Evolutionary conservation across 805 yeast genomes (phyloP).

Genomic region (Metschnikowia proteae): DNA sequence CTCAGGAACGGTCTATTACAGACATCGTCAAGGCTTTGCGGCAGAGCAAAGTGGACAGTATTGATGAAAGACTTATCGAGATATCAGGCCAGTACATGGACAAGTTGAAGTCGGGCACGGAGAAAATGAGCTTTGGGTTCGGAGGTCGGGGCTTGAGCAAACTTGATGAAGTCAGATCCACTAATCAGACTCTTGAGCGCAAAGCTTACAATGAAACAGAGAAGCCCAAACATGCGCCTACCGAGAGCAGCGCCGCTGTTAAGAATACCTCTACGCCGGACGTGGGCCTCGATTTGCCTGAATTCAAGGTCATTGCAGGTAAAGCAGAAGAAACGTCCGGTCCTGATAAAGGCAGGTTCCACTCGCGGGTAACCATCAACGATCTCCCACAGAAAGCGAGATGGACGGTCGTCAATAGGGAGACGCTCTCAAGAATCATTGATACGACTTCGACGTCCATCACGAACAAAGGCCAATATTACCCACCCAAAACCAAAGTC

Average conservation of each 20-base stretch:
- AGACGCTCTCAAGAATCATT: conserved; percentile 56
- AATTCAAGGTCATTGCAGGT: conserved; percentile 49
- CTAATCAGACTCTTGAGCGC: conserved; percentile 47
- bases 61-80: conserved; percentile 47
- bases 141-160: conserved; percentile 91
- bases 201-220: conserved; percentile 36
- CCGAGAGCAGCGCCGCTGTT: not conserved
- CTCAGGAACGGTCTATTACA: conserved; percentile 59
- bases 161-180: conserved; percentile 58
- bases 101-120: conserved; percentile 65
- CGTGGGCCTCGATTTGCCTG: conserved; percentile 29
- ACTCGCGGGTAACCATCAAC: conserved; percentile 71
- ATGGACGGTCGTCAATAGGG: conserved; percentile 71
- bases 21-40: conserved; percentile 70
- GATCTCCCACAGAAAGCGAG: conserved; percentile 80
- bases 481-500: conserved; percentile 34
- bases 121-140: conserved; percentile 69
- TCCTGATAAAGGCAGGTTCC: conserved; percentile 53
- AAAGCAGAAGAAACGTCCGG: conserved; percentile 51
- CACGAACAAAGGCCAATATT: conserved; percentile 76
- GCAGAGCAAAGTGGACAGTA: conserved; percentile 44
- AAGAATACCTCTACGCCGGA: conserved; percentile 1
- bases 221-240: not conserved
- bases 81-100: conserved; percentile 55
- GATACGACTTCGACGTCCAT: conserved; percentile 73